Evolutionary conservation across 306 rosid genomes (phyloP).

Genomic region (Malus asiatica): DNA sequence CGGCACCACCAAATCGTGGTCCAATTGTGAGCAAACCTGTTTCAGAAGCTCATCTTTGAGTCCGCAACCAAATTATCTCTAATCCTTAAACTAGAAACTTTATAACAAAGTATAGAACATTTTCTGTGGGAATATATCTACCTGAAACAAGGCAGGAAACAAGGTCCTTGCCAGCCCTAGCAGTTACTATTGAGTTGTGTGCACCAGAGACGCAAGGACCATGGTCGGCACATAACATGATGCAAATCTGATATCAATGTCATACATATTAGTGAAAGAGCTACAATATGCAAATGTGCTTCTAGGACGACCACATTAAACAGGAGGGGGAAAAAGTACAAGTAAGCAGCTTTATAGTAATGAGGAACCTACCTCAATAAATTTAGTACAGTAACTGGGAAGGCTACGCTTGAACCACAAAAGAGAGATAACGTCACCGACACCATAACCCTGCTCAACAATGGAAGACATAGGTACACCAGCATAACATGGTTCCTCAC

Average conservation of each 20-base stretch:
- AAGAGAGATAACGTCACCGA: slow-evolving; percentile 95
- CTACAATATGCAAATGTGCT: neutral
- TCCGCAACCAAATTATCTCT: slow-evolving; percentile 4
- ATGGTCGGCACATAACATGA: slow-evolving; percentile 98
- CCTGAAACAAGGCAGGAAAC: slow-evolving; percentile 96
- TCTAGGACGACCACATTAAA: neutral
- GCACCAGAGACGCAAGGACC: slow-evolving; percentile 99
- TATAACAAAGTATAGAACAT: neutral
- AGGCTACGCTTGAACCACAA: slow-evolving; percentile 99
- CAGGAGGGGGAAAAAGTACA: neutral
- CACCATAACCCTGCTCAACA: slow-evolving; percentile 83
- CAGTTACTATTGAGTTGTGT: slow-evolving; percentile 94
- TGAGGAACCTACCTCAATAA: slow-evolving; percentile 67
- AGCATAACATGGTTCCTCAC: slow-evolving; percentile 98
- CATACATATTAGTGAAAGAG: slow-evolving; percentile 19
- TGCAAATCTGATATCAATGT: slow-evolving; percentile 61
- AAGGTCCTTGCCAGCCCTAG: slow-evolving; percentile 98
- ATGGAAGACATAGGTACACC: slow-evolving; percentile 99
- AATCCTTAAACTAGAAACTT: neutral
- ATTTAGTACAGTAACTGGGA: slow-evolving; percentile 92
- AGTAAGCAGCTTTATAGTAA: neutral
- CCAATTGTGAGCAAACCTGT: slow-evolving; percentile 98
- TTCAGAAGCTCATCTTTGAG: slow-evolving; percentile 32
- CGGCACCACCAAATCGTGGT: slow-evolving; percentile 99
- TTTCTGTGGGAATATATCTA: slow-evolving; percentile 22